These are phyloP conservation scores for Rosa hybrid DNA, from an alignment of 331 rosid genomes.

Conservation along the genomic window DNA sequence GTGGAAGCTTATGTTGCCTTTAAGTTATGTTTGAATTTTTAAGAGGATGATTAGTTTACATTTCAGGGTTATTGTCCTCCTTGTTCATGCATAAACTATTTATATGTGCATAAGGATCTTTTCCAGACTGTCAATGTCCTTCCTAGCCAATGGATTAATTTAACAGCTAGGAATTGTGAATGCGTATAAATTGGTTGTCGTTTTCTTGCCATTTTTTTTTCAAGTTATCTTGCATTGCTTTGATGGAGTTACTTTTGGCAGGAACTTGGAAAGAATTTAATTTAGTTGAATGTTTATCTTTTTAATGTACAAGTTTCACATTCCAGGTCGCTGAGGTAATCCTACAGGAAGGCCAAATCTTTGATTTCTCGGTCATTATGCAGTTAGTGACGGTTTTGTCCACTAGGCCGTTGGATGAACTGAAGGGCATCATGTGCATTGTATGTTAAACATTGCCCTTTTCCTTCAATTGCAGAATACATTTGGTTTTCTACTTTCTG, in stretches of 20 bases:
- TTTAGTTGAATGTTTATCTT: constrained; percentile 6
- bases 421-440: constrained; percentile 82
- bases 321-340: constrained; percentile 90
- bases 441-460: constrained; percentile 46
- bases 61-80: background rate
- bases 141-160: background rate
- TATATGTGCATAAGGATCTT: background rate
- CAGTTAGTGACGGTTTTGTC: constrained; percentile 84
- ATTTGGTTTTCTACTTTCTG: constrained; percentile 29
- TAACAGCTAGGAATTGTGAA: background rate
- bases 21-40: background rate
- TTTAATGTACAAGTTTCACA: constrained; percentile 30
- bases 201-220: background rate
- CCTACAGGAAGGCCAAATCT: constrained; percentile 78
- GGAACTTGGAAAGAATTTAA: background rate
- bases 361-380: constrained; percentile 79
- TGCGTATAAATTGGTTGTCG: background rate
- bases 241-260: background rate
- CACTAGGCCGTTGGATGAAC: constrained; percentile 68
- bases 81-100: background rate
- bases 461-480: constrained; percentile 21
- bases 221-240: background rate
- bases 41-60: background rate
- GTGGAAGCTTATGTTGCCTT: constrained; percentile 25
- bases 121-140: background rate